These are phyloP conservation scores for Boletus coccyginus DNA, from an alignment of 768 basidiomycete genomes.

Conservation along the genomic window DNA sequence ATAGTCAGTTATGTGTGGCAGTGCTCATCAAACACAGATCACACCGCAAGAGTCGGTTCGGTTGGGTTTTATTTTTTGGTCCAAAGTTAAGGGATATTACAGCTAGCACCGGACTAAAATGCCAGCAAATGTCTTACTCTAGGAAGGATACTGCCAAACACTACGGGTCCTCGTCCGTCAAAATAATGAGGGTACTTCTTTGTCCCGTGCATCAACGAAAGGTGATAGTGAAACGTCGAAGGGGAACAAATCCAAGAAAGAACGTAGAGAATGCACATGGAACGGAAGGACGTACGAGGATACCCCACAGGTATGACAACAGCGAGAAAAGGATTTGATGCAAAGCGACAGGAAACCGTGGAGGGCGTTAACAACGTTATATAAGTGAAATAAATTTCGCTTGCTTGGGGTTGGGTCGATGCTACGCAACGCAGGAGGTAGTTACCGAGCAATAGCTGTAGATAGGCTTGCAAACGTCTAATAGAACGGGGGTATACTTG, in stretches of 20 bases:
- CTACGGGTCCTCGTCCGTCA: slow-evolving; percentile 17
- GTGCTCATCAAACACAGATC: slow-evolving; percentile 13
- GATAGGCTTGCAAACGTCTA: slow-evolving; percentile 33
- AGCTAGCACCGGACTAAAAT: slow-evolving; percentile 27
- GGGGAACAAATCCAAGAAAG: slow-evolving; percentile 23
- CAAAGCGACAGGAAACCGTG: slow-evolving; percentile 27
- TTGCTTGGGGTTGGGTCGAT: slow-evolving; percentile 25
- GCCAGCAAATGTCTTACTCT: slow-evolving; percentile 29
- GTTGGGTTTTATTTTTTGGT: slow-evolving; percentile 9
- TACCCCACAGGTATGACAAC: slow-evolving; percentile 12
- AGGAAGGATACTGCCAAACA: slow-evolving; percentile 17
- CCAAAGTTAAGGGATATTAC: slow-evolving; percentile 27
- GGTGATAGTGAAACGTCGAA: slow-evolving; percentile 7
- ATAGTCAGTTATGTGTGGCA: slow-evolving; percentile 17
- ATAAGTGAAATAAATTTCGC: slow-evolving; percentile 35
- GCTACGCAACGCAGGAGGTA: slow-evolving; percentile 20
- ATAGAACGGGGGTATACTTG: slow-evolving; percentile 32
- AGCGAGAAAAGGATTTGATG: slow-evolving; percentile 18
- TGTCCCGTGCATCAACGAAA: slow-evolving; percentile 17
- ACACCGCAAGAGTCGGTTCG: background rate
- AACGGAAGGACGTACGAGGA: slow-evolving; percentile 19
- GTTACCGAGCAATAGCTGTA: slow-evolving; percentile 34
- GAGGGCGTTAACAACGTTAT: slow-evolving; percentile 30
- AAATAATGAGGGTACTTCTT: slow-evolving; percentile 11
- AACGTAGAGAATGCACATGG: slow-evolving; percentile 18